Base-by-base conservation (phyloP, 495 filamentous ascomycete genomes). In the Glutinoglossum americanum region DNA sequence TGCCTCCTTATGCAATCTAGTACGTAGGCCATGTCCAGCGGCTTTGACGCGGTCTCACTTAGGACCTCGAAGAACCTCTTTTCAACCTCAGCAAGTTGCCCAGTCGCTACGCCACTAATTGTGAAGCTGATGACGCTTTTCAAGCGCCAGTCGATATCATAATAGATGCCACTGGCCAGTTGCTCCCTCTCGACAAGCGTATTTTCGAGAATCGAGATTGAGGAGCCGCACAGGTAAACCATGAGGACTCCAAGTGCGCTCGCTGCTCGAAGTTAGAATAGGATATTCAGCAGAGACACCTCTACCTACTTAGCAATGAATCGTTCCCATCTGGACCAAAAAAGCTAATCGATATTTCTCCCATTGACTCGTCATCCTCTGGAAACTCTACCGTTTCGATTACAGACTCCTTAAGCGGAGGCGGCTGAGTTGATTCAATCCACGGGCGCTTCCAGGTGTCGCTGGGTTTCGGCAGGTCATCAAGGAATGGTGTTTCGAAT, bases 131-230 rank as follows among this genome's bases (percentile, higher is more conserved):
- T 84, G 56, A 94, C 74, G 26, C 80, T 81, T 61, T 82, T 81
- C n/a, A 87, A 87, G 39, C 87, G 80, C 35, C 77, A 71, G 54
- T 95, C 88, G 48, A 76, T 83, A 63, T 76, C 78, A 64, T 83
- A 87, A 32, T 78, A 77, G 8, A 96, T 79, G 3, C 79, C 83
- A 70, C 89, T 94, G 11, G 87, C 85, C 57, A 96, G 74, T 60
- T 94, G 83, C 65, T 97, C 89, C 63, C 83, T 89, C 63, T 99
- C 93, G 10, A 99, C 92, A 56, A 99, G 75, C 21, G 79, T 78
- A 62, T 94, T 95, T 60, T 97, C 90, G 19, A 99, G 71, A 15
- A 97, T 72, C 1, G 89, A 90, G 1, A 94, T 87, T 4, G 92
- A 92, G 1, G 92, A 97, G 15, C 89, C 90, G 56, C 84, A 83